Conservation (phyloP, 768 basidiomycete genomes). For the Thelephora aurantiotincta region DNA sequence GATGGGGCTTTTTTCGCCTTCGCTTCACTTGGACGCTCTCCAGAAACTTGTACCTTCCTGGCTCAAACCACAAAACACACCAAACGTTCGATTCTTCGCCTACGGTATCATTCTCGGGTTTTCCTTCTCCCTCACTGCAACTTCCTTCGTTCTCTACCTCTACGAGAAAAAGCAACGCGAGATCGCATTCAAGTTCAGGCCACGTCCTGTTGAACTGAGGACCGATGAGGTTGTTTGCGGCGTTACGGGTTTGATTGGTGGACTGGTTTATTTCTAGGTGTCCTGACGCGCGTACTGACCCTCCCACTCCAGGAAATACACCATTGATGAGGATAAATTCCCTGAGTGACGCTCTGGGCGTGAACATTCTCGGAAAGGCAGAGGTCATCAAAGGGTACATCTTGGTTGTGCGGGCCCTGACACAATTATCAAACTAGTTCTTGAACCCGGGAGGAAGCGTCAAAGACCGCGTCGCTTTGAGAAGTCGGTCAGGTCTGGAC, state of each 20-base stretch:
- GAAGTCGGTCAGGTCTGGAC: conserved; percentile 32
- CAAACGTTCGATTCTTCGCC: conserved; percentile 20
- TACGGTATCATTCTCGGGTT: conserved; percentile 60
- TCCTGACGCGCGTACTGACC: background rate
- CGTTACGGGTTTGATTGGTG: conserved; percentile 78
- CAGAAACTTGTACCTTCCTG: conserved; percentile 7
- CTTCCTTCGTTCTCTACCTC: conserved; percentile 42
- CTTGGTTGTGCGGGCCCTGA: background rate
- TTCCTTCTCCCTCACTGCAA: conserved; percentile 59
- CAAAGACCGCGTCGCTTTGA: conserved; percentile 92
- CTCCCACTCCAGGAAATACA: conserved; percentile 59
- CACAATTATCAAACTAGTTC: conserved; percentile 36
- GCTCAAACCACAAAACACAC: conserved; percentile 11
- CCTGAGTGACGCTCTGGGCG: conserved; percentile 78
- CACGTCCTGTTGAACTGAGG: conserved; percentile 53
- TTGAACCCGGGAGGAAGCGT: conserved; percentile 96
- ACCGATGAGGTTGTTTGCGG: conserved; percentile 72
- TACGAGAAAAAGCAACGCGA: conserved; percentile 32
- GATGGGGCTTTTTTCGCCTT: too few relatives aligned
- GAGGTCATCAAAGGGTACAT: conserved; percentile 36
- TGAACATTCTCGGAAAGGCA: conserved; percentile 92
- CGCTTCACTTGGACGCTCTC: too few relatives aligned
- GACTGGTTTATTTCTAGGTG: conserved; percentile 9
- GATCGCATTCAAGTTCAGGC: conserved; percentile 15
- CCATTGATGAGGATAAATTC: conserved; percentile 87